phyloP scores from a whole-genome alignment of 208 protist genomes.

The Strigomonas galati region DNA sequence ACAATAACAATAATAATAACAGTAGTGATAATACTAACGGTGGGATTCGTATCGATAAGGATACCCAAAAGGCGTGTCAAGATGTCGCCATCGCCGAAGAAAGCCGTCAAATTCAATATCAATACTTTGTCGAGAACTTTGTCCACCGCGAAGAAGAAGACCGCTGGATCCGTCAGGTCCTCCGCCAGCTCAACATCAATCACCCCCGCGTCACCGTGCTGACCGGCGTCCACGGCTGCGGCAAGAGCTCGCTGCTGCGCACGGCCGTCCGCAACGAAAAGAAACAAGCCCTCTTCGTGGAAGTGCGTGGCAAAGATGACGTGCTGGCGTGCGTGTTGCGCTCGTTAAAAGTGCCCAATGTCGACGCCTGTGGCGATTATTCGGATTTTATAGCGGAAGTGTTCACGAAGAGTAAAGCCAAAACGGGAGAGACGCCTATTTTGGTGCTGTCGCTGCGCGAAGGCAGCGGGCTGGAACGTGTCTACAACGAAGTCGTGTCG shows the following conservation, averaged over 20 bases:
- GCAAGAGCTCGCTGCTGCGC: conserved; percentile 64
- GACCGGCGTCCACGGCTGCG: conserved; percentile 48
- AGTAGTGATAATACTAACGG: too few species aligned
- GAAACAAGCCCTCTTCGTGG: conserved; percentile 71
- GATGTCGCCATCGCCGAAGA: too few species aligned
- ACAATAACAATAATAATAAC: too few species aligned
- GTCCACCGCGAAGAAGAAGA: conserved; percentile 57
- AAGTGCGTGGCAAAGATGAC: conserved; percentile 71
- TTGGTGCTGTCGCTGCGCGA: conserved; percentile 78
- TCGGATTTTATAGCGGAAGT: conserved; percentile 77
- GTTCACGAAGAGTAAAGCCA: conserved; percentile 56
- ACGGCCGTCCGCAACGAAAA: conserved; percentile 70
- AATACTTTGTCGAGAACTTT: conserved; percentile 5
- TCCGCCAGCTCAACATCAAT: conserved; percentile 60
- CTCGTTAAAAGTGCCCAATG: conserved; percentile 73
- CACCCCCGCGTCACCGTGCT: conserved; percentile 65
- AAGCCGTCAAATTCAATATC: too few species aligned
- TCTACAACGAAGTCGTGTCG: conserved; percentile 75
- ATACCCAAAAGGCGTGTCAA: too few species aligned
- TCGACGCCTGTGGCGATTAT: conserved; percentile 78
- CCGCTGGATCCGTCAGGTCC: conserved; percentile 63
- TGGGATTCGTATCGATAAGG: too few species aligned
- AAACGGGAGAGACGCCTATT: conserved; percentile 66
- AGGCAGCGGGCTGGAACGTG: conserved; percentile 52
- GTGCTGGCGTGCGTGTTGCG: conserved; percentile 59